Conservation (phyloP, 176 grass and related monocot genomes). For the Zea luxurians region DNA sequence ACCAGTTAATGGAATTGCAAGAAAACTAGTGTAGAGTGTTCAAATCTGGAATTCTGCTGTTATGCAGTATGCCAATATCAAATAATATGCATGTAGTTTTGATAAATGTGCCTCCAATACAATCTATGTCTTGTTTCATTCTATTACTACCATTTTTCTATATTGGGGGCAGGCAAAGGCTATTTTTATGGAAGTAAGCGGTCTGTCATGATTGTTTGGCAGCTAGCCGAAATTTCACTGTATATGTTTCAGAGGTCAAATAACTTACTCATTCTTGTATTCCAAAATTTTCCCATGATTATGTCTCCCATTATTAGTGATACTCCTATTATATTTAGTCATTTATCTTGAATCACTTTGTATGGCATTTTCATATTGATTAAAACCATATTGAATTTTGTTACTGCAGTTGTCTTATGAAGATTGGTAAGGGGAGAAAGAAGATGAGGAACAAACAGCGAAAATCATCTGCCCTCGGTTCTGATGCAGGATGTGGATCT, state of each 20-base stretch:
- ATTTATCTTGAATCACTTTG: not conserved
- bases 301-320: not conserved
- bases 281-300: not conserved
- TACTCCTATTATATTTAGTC: slow-evolving; percentile 12
- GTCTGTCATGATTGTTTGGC: not conserved
- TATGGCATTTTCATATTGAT: slow-evolving; percentile 2
- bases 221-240: not conserved
- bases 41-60: not conserved
- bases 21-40: not conserved
- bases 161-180: not conserved
- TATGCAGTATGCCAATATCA: not conserved
- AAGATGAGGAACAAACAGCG: slow-evolving; percentile 73
- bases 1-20: not conserved
- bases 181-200: not conserved
- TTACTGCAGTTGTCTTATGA: slow-evolving; percentile 59
- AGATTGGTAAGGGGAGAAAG: slow-evolving; percentile 59
- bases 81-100: not conserved
- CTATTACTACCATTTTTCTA: not conserved
- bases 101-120: not conserved
- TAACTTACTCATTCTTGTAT: not conserved
- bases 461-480: slow-evolving; percentile 74
- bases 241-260: not conserved
- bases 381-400: slow-evolving; percentile 31
- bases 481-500: slow-evolving; percentile 63
- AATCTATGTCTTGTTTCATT: not conserved